Percentiles rank a stretch among this genome's conserved stretches.
These are phyloP conservation scores for Magnolia kwangsiensis DNA, from an alignment of 164 flowering plant genomes.

Conservation along the genomic window DNA sequence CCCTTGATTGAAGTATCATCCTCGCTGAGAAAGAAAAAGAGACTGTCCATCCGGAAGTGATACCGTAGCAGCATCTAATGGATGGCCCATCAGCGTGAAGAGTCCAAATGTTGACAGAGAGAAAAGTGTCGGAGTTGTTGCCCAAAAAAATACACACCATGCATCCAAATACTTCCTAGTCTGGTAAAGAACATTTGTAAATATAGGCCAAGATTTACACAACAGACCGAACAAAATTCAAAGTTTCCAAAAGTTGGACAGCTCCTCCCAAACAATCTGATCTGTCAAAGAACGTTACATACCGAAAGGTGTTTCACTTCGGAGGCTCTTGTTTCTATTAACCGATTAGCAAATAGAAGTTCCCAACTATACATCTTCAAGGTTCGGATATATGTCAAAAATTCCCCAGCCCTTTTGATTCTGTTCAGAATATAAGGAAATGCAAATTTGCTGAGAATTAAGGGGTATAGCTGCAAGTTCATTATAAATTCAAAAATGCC, in stretches of 20 bases:
- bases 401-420: slow-evolving; percentile 82
- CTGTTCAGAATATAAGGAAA: slow-evolving; percentile 33
- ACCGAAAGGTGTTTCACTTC: slow-evolving; percentile 88
- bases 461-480: not conserved
- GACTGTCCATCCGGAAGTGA: not conserved
- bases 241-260: not conserved
- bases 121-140: slow-evolving; percentile 94
- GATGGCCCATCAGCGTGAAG: slow-evolving; percentile 66
- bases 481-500: not conserved
- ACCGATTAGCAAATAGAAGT: slow-evolving; percentile 60
- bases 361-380: slow-evolving; percentile 98
- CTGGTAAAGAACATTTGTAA: slow-evolving; percentile 33
- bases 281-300: slow-evolving; percentile 18
- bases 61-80: slow-evolving; percentile 96
- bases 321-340: slow-evolving; percentile 70
- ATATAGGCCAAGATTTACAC: not conserved
- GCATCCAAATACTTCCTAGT: slow-evolving; percentile 97
- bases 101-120: slow-evolving; percentile 92
- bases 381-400: slow-evolving; percentile 74
- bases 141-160: slow-evolving; percentile 99
- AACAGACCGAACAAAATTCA: not conserved
- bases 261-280: not conserved
- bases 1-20: not conserved
- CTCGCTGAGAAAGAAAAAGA: not conserved
- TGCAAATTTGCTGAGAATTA: not conserved